phyloP scores from a whole-genome alignment of 2,329 filamentous ascomycete genomes.

The Aplosporella prunicola region DNA sequence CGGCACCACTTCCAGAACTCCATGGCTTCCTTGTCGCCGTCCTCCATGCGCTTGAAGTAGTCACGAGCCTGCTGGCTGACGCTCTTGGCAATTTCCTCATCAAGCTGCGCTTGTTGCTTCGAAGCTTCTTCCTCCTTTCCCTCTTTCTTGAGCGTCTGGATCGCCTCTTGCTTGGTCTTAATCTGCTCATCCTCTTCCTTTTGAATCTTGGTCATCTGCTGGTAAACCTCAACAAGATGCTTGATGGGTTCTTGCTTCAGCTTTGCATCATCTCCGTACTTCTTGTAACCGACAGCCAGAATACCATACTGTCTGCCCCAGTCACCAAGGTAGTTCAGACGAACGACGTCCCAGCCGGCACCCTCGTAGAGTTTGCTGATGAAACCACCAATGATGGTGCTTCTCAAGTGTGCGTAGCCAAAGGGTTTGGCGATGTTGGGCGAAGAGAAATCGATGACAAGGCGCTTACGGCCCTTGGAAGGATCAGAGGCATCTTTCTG shows the following conservation, averaged over 20 bases:
- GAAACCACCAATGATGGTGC: conserved; percentile 68
- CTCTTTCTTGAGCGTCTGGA: conserved; percentile 20
- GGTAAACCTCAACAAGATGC: conserved; percentile 74
- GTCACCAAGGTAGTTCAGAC: conserved; percentile 69
- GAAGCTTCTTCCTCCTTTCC: conserved; percentile 19
- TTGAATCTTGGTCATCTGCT: conserved; percentile 59
- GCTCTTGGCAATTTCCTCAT: conserved; percentile 24
- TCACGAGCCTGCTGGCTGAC: conserved; percentile 65
- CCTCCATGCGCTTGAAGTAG: conserved; percentile 61
- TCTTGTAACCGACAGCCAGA: conserved; percentile 63
- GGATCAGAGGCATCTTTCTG: conserved; percentile 53
- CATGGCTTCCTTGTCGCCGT: conserved; percentile 49
- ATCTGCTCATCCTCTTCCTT: conserved; percentile 56
- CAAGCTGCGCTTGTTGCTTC: conserved; percentile 21
- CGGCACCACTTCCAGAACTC: conserved; percentile 55
- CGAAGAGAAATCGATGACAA: conserved; percentile 73
- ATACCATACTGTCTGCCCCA: conserved; percentile 70
- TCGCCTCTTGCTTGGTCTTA: conserved; percentile 40
- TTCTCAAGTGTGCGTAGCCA: conserved; percentile 63
- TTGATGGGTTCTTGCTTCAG: conserved; percentile 66
- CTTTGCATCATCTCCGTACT: conserved; percentile 64
- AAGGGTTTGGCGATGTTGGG: conserved; percentile 83
- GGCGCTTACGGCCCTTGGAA: conserved; percentile 52
- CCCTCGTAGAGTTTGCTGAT: conserved; percentile 58
- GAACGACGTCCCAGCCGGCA: conserved; percentile 60